phyloP scores from a whole-genome alignment of 2,329 filamentous ascomycete species.

The Teratosphaeria viscida region DNA sequence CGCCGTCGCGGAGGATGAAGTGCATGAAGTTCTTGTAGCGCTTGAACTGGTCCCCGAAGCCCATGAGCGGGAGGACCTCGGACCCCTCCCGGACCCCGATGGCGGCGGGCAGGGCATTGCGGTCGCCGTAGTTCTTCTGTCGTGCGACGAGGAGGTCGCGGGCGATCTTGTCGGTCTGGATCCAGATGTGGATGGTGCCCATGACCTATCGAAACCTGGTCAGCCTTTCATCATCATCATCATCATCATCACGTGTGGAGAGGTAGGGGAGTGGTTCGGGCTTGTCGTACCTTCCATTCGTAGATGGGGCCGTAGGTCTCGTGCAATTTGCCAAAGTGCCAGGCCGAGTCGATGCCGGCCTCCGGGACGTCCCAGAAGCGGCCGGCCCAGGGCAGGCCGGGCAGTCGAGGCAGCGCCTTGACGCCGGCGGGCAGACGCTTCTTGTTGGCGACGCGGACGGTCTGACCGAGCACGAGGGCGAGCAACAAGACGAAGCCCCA shows the following conservation, averaged over 20 bases:
- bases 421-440: conserved; percentile 12
- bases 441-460: conserved; percentile 3
- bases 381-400: conserved; percentile 22
- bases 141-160: conserved; percentile 24
- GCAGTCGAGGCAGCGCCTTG: conserved; percentile 13
- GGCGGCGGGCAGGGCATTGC: conserved; percentile 25
- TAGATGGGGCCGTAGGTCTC: conserved; percentile 26
- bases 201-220: conserved; percentile 9
- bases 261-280: no score
- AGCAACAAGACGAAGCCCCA: not conserved
- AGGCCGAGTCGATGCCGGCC: conserved; percentile 24
- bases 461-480: not conserved
- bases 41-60: conserved; percentile 20
- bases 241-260: no score
- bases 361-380: conserved; percentile 25
- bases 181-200: conserved; percentile 24
- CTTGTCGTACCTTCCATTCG: conserved; percentile 21
- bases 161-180: conserved; percentile 26
- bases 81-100: conserved; percentile 21
- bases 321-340: conserved; percentile 25
- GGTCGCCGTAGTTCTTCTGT: conserved; percentile 25
- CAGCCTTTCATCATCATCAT: no score
- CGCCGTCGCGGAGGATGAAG: conserved; percentile 21
- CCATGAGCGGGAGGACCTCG: conserved; percentile 25
- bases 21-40: conserved; percentile 26